These are phyloP conservation scores for Stellera chamaejasme DNA, from an alignment of 345 rosid genomes.

Conservation along the genomic window DNA sequence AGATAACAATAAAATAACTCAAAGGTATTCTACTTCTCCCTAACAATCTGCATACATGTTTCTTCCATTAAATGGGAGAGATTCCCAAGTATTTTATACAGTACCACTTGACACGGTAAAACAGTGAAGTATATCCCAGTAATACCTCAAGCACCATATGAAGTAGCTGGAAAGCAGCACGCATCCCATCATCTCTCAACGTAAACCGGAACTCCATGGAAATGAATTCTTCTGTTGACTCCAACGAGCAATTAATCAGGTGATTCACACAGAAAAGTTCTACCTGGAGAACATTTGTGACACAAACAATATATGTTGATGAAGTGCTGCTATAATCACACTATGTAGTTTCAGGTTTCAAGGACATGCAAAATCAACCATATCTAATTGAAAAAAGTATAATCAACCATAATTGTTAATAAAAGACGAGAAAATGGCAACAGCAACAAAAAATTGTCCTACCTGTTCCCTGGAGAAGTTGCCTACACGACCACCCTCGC, in stretches of 20 bases:
- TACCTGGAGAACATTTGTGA: conserved; percentile 40
- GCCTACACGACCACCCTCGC: conserved; percentile 99
- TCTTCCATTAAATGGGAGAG: no score
- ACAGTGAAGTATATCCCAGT: background rate
- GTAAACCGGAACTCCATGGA: conserved; percentile 99
- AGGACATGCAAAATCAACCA: background rate
- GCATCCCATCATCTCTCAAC: conserved; percentile 95
- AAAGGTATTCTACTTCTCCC: no score
- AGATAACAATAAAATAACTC: no score
- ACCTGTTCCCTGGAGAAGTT: conserved; percentile 99
- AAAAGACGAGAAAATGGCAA: background rate
- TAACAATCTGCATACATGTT: no score
- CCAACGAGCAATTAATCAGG: conserved; percentile 96
- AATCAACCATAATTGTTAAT: background rate
- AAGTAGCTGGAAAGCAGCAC: conserved; percentile 95
- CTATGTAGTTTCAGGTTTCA: background rate
- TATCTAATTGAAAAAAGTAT: background rate
- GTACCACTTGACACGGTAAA: background rate
- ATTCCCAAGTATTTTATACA: background rate
- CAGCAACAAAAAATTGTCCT: conserved; percentile 7
- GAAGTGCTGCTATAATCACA: no score
- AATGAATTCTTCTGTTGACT: conserved; percentile 97
- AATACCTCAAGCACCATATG: conserved; percentile 99
- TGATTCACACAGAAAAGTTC: conserved; percentile 99
- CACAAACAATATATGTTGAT: conserved; percentile 5